These are phyloP conservation scores for Starmerella floris DNA, from an alignment of 805 yeast species.

Conservation along the genomic window DNA sequence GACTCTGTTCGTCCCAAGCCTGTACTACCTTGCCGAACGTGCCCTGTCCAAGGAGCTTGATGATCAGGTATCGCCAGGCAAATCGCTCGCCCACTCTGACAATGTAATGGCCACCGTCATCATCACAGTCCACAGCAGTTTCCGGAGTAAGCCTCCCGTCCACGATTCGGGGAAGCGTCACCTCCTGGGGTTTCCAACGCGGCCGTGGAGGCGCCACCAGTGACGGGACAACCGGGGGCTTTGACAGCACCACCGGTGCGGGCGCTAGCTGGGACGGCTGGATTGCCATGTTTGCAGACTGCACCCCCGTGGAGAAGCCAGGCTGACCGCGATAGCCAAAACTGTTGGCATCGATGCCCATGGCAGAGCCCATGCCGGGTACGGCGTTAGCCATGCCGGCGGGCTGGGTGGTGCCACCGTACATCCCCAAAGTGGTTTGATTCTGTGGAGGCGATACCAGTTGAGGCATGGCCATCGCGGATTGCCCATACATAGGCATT, in stretches of 20 bases:
- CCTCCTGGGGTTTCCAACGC: conserved; percentile 18
- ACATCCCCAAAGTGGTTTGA: too few species aligned
- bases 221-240: neutral
- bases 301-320: too few species aligned
- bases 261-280: neutral
- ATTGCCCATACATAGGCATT: too few species aligned
- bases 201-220: conserved; percentile 4
- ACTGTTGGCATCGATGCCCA: too few species aligned
- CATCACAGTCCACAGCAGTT: conserved; percentile 16
- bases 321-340: too few species aligned
- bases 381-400: too few species aligned
- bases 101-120: conserved; percentile 26
- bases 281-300: neutral
- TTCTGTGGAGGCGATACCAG: neutral
- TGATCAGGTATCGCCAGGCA: conserved; percentile 58
- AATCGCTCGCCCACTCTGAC: conserved; percentile 28
- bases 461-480: too few species aligned
- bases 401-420: too few species aligned
- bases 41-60: conserved; percentile 71
- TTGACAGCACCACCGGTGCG: conserved; percentile 2
- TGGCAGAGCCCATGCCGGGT: too few species aligned
- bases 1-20: conserved; percentile 54
- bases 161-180: conserved; percentile 18
- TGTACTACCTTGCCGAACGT: conserved; percentile 83
- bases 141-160: conserved; percentile 13